A percentile compares a stretch with the other conserved stretches of the same genome.
Conservation (phyloP, 768 basidiomycete species). For the Chalciporus pseudorubinellus region DNA sequence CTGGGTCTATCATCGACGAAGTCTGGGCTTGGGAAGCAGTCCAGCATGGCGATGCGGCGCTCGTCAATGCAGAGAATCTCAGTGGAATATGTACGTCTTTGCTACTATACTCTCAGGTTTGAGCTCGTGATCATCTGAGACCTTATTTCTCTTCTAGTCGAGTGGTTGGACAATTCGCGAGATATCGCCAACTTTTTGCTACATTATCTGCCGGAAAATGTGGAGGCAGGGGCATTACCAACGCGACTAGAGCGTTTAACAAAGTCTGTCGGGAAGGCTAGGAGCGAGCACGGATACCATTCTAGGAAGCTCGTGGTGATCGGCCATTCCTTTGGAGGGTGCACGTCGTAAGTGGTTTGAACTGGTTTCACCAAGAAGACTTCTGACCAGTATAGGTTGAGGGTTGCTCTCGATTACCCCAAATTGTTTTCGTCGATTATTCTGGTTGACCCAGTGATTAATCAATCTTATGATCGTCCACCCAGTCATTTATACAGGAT, state of each 20-base stretch:
- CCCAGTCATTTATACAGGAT: neutral
- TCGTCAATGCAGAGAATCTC: conserved; percentile 59
- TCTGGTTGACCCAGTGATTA: conserved; percentile 77
- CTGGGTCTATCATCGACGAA: conserved; percentile 52
- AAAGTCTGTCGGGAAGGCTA: conserved; percentile 37
- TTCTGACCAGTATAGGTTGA: conserved; percentile 40
- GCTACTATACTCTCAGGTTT: neutral
- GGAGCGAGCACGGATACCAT: conserved; percentile 47
- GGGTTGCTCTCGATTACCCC: conserved; percentile 63
- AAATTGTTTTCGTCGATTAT: conserved; percentile 68
- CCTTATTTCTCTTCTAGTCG: conserved; percentile 42
- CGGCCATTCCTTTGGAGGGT: conserved; percentile 87
- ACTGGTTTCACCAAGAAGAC: too few species aligned
- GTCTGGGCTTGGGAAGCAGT: conserved; percentile 83
- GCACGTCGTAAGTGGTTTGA: conserved; percentile 55
- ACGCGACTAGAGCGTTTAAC: conserved; percentile 53
- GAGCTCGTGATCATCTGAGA: neutral
- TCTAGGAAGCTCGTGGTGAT: conserved; percentile 60
- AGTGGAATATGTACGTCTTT: conserved; percentile 55
- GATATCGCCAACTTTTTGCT: conserved; percentile 77
- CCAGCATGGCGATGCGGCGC: conserved; percentile 81
- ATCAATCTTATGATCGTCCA: conserved; percentile 12
- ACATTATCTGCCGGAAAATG: conserved; percentile 56
- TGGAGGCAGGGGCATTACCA: conserved; percentile 41
- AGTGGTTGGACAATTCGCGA: conserved; percentile 75